A percentile compares a stretch with the other conserved stretches of the same genome.
Evolutionary conservation across 495 filamentous ascomycete genomes (phyloP).

Genomic region (Amorphotheca resinae): DNA sequence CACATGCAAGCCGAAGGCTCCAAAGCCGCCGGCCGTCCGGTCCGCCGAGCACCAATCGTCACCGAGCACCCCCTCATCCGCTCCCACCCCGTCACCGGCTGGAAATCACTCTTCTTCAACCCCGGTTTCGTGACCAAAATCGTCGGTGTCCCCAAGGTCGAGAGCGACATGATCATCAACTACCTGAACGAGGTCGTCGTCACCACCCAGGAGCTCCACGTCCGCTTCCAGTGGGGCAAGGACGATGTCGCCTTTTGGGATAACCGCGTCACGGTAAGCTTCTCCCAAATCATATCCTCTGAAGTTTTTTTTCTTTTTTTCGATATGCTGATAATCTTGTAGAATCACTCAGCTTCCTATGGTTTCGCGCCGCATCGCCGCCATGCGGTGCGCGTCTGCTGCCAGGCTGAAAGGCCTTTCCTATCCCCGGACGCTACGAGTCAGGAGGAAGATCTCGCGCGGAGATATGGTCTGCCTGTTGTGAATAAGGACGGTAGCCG

Average conservation of each 20-base stretch:
- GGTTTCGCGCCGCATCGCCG: conserved; percentile 50
- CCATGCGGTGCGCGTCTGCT: conserved; percentile 49
- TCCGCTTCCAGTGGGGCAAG: conserved; percentile 57
- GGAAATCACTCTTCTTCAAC: conserved; percentile 66
- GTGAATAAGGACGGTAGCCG: conserved; percentile 50
- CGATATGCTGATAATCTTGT: not conserved
- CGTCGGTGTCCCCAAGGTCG: conserved; percentile 55
- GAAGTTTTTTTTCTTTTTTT: too few species aligned
- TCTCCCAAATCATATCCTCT: too few species aligned
- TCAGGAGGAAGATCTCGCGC: conserved; percentile 45
- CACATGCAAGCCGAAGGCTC: conserved; percentile 58
- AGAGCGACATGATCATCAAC: conserved; percentile 53
- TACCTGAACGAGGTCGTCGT: conserved; percentile 53
- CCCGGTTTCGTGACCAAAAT: conserved; percentile 72
- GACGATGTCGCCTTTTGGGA: conserved; percentile 63
- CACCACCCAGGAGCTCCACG: conserved; percentile 54
- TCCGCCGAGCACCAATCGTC: conserved; percentile 53
- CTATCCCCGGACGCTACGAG: conserved; percentile 40
- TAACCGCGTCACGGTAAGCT: conserved; percentile 13
- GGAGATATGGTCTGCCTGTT: conserved; percentile 35
- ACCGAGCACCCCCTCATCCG: conserved; percentile 61
- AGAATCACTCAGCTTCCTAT: conserved; percentile 51
- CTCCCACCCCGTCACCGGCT: conserved; percentile 41
- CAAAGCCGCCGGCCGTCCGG: conserved; percentile 43
- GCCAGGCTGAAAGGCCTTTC: conserved; percentile 43